Evolutionary conservation across 345 rosid genomes (phyloP), one percentile per base, ranked within the genome.

Genomic region (Lepidium africanum): DNA sequence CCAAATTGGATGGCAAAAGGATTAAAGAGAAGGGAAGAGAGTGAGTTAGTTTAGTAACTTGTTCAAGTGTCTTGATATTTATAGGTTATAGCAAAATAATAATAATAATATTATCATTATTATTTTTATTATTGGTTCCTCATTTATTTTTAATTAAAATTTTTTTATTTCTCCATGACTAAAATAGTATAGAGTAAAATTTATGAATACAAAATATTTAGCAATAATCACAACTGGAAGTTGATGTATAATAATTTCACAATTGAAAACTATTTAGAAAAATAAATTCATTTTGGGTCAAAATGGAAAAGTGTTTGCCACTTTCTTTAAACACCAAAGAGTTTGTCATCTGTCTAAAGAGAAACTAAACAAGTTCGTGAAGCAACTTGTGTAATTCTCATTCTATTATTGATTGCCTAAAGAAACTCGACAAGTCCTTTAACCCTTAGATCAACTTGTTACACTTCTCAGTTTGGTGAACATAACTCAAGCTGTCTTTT

Each of bases 401-500:
- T 25, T 64, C n/a, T n/a, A n/a, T 47, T 37, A 25, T 4, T 50
- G 10, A 14, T 15, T 51, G 38, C 30, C 32, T 52, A 52, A 65
- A 39, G 63, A 33, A 43, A 54, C 40, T 67, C 35, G 19, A 51
- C 75, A 61, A 62, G n/a, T n/a, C n/a, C n/a, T n/a, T n/a, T n/a
- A n/a, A n/a, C n/a, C n/a, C n/a, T n/a, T n/a, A n/a, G n/a, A n/a
- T n/a, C n/a, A n/a, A n/a, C n/a, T n/a, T n/a, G n/a, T n/a, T n/a
- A n/a, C n/a, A n/a, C n/a, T n/a, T n/a, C n/a, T n/a, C n/a, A n/a
- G n/a, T n/a, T n/a, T n/a, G n/a, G n/a, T n/a, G n/a, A n/a, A n/a
- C n/a, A n/a, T n/a, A n/a, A n/a, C n/a, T n/a, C n/a, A n/a, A n/a
- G n/a, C n/a, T n/a, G n/a, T n/a, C n/a, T n/a, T n/a, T n/a, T n/a